Evolutionary conservation across 352 stramenopile genomes (phyloP).

Genomic region (Phytophthora capsici): DNA sequence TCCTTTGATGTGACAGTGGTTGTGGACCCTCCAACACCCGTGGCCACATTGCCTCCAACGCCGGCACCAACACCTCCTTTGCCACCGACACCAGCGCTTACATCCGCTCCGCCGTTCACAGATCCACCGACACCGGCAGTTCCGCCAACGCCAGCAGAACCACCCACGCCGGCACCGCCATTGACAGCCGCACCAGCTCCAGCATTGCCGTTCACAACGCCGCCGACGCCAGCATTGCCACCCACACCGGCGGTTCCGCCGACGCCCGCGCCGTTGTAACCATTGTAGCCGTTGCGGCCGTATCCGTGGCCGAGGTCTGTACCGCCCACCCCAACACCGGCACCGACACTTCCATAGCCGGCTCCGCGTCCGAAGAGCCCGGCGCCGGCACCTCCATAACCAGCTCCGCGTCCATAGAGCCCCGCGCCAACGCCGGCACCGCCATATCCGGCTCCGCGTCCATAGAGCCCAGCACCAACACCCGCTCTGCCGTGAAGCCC

Average conservation of each 20-base stretch:
- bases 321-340: background rate
- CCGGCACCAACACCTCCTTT: background rate
- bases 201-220: background rate
- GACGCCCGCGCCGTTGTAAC: background rate
- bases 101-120: too few species aligned
- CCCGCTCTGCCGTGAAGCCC: background rate
- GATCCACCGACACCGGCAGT: background rate
- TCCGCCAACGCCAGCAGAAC: background rate
- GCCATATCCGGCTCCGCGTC: background rate
- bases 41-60: background rate
- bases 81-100: background rate
- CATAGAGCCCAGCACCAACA: slow-evolving; percentile 2
- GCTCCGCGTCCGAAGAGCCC: too few species aligned
- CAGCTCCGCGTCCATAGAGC: background rate
- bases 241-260: background rate
- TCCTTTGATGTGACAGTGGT: background rate
- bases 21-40: background rate
- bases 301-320: background rate
- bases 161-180: background rate
- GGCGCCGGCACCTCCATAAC: background rate
- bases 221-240: background rate
- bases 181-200: background rate
- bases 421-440: background rate
- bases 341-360: too few species aligned
- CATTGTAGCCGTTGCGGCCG: background rate